These are phyloP conservation scores for Candida alai DNA, from an alignment of 805 yeast genomes.

Conservation along the genomic window DNA sequence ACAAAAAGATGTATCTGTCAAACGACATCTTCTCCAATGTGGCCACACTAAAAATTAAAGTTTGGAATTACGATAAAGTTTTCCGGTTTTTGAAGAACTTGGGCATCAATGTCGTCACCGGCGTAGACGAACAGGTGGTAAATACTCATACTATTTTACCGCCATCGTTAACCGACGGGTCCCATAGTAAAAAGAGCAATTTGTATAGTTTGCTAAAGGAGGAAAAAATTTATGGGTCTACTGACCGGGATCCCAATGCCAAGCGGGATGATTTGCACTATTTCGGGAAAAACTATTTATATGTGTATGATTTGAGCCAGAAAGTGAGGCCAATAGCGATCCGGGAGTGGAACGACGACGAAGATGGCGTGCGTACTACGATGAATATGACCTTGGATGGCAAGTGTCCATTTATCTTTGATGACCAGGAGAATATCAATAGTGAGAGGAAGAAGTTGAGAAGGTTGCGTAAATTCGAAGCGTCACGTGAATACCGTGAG, in stretches of 20 bases:
- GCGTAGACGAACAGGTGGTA: slow-evolving; percentile 18
- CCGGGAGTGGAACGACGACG: slow-evolving; percentile 68
- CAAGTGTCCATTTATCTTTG: slow-evolving; percentile 77
- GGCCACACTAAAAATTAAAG: slow-evolving; percentile 57
- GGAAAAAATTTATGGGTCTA: slow-evolving; percentile 82
- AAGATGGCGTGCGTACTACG: slow-evolving; percentile 43
- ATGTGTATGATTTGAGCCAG: slow-evolving; percentile 77
- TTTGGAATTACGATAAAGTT: slow-evolving; percentile 87
- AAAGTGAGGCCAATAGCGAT: slow-evolving; percentile 74
- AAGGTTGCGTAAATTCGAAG: slow-evolving; percentile 37
- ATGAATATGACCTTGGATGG: slow-evolving; percentile 65
- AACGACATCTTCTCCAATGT: slow-evolving; percentile 70
- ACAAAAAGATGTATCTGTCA: slow-evolving; percentile 38
- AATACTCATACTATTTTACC: slow-evolving; percentile 14
- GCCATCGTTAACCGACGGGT: slow-evolving; percentile 3
- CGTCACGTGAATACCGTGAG: slow-evolving; percentile 39
- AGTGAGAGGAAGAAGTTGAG: slow-evolving; percentile 38
- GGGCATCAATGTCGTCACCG: slow-evolving; percentile 25
- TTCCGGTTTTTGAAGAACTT: slow-evolving; percentile 70
- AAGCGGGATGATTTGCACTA: slow-evolving; percentile 80
- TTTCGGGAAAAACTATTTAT: slow-evolving; percentile 66
- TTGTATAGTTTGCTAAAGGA: slow-evolving; percentile 60
- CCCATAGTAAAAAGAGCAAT: slow-evolving; percentile 9
- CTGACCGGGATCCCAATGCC: slow-evolving; percentile 84
- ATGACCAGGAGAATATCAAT: slow-evolving; percentile 34